Evolutionary conservation across 305 asterid genomes (phyloP).

Genomic region (Fraxinus platypoda): DNA sequence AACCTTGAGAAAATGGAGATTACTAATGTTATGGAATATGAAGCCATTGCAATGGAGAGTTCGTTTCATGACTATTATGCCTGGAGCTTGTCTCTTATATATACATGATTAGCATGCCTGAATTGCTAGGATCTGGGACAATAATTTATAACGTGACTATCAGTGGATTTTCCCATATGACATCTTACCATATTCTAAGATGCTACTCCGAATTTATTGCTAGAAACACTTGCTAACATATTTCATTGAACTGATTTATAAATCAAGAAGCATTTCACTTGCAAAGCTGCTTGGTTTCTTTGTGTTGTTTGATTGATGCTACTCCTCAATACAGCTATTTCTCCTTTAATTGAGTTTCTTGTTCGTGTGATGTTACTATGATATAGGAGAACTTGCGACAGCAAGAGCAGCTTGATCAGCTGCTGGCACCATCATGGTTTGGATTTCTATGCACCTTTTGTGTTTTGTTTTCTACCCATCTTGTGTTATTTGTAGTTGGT

Average conservation of each 20-base stretch:
- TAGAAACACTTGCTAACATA: background rate
- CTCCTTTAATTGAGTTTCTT: background rate
- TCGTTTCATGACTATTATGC: background rate
- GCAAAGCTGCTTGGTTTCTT: background rate
- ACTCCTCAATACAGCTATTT: background rate
- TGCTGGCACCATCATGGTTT: background rate
- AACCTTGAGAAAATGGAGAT: background rate
- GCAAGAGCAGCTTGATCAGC: background rate
- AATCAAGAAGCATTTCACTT: background rate
- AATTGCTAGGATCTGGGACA: background rate
- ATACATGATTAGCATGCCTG: background rate
- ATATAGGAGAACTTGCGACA: background rate
- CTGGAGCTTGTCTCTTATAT: background rate
- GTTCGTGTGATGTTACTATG: background rate
- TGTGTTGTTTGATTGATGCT: background rate
- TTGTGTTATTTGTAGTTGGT: background rate
- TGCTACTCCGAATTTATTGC: background rate
- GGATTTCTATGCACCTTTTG: background rate
- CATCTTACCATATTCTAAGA: background rate
- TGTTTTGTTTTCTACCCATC: background rate
- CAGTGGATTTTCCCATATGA: background rate
- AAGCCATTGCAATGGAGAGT: background rate
- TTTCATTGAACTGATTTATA: background rate
- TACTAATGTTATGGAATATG: background rate
- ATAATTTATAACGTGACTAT: background rate